phyloP scores from a whole-genome alignment of 177 flowering plant genomes.

The Vitis hybrid region DNA sequence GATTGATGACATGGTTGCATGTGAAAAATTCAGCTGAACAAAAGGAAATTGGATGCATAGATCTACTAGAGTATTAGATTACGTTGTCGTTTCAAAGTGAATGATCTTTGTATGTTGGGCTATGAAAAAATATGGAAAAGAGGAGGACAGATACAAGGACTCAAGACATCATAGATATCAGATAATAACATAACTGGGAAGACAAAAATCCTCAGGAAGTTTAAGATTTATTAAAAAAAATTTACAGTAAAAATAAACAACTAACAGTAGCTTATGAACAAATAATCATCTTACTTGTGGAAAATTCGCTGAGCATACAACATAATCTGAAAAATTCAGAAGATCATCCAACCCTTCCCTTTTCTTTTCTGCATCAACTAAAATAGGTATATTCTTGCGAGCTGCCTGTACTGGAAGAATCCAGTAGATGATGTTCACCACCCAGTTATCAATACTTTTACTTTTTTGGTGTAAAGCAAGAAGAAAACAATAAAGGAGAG shows the following conservation, averaged over 20 bases:
- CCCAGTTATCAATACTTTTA: neutral
- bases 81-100: too few species aligned
- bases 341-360: slow-evolving; percentile 90
- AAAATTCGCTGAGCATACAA: slow-evolving; percentile 79
- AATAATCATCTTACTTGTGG: slow-evolving; percentile 60
- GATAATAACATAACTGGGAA: too few species aligned
- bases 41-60: too few species aligned
- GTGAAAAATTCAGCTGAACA: too few species aligned
- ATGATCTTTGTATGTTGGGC: too few species aligned
- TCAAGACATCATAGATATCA: too few species aligned
- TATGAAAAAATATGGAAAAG: too few species aligned
- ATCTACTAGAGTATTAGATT: too few species aligned
- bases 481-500: neutral
- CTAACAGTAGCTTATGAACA: neutral
- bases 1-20: too few species aligned
- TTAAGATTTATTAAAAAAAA: neutral
- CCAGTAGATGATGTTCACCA: slow-evolving; percentile 6
- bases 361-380: slow-evolving; percentile 80
- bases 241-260: neutral
- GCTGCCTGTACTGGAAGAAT: slow-evolving; percentile 65
- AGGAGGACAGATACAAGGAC: too few species aligned
- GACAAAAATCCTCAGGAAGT: too few species aligned
- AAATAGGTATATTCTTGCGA: slow-evolving; percentile 63
- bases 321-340: slow-evolving; percentile 55
- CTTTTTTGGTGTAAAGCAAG: neutral